Base-by-base conservation (phyloP, 2,329 filamentous ascomycete species). In the Botrytis deweyae region DNA sequence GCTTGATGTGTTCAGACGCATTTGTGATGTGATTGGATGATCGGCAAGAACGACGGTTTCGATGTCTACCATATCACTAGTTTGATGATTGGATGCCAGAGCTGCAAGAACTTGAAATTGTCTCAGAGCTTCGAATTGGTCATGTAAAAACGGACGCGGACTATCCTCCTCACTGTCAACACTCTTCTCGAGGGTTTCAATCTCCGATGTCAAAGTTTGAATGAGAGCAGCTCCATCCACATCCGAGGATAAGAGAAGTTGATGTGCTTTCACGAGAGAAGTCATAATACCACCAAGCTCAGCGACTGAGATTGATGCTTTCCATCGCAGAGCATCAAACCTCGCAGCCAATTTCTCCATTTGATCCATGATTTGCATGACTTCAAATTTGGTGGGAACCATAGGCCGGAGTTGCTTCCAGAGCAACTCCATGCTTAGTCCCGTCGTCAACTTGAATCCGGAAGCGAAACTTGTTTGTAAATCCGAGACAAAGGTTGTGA, bases 381-480 rank as follows among this genome's bases (percentile, higher is more conserved):
- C 83, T 6, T 80, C 78, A 38, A 83, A 81, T 29, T 85, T 85
- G 2, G 85, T 82, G 36, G 90, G 84, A 7, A 89, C 86, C 18
- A 84, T 81, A 0, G 94, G 93, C 71, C 92, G 88, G 79, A 97
- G 88, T 1, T 85, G 79, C 61, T 88, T 88, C 95, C 95, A 97
- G 8, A 97, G 86, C 14, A 84, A 81, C 80, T 96, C 92, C 92
- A 97, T 96, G 77, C 89, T 91, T 20, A 94, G 84, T 0, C 94
- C 94, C 3, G 92, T 94, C 0, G 86, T 90, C 22, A 97, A 84
- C 72, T 90, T 89, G 83, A 94, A 95, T 2, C 89, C 90, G 25
- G 89, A 87, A 38, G 88, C 86, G 79, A 97, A 95, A 68, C 86
- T 86, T 58, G 83, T 83, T 62, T 86, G 82, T 3, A 91, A 79